Percentiles rank a stretch among this genome's conserved stretches.
Evolutionary conservation across 441 rosid genomes (phyloP).

Genomic region (Jatropha podagrica): DNA sequence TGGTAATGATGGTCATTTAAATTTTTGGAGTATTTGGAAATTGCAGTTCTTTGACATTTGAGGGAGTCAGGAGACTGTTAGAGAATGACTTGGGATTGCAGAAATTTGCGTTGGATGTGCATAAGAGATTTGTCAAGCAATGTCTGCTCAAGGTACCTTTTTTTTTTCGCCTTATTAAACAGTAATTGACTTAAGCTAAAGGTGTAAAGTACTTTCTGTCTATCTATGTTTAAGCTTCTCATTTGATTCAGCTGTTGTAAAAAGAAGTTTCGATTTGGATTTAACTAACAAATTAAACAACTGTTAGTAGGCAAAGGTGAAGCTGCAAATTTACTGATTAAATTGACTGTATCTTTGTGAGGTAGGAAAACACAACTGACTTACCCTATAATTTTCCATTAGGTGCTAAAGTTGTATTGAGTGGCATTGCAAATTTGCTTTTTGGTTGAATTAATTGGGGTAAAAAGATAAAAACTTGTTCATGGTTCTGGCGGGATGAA

Average conservation of each 20-base stretch:
- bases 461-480: background rate
- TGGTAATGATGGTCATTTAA: background rate
- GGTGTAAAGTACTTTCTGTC: too few species aligned
- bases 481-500: background rate
- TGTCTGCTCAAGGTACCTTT: constrained; percentile 53
- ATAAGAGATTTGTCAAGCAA: constrained; percentile 68
- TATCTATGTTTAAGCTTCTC: background rate
- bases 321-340: too few species aligned
- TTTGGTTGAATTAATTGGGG: background rate
- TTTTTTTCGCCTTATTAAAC: background rate
- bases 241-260: background rate
- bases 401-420: background rate
- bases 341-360: background rate
- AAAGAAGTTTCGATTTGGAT: too few species aligned
- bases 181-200: too few species aligned
- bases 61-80: constrained; percentile 74
- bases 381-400: background rate
- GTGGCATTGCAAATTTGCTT: background rate
- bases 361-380: background rate
- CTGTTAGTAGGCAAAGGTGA: background rate
- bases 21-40: background rate
- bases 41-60: constrained; percentile 74
- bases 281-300: too few species aligned
- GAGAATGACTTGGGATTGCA: constrained; percentile 80
- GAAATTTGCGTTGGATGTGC: constrained; percentile 61